These are phyloP conservation scores for Nicotiana noctiflora DNA, from an alignment of 257 asterid genomes.

Conservation along the genomic window DNA sequence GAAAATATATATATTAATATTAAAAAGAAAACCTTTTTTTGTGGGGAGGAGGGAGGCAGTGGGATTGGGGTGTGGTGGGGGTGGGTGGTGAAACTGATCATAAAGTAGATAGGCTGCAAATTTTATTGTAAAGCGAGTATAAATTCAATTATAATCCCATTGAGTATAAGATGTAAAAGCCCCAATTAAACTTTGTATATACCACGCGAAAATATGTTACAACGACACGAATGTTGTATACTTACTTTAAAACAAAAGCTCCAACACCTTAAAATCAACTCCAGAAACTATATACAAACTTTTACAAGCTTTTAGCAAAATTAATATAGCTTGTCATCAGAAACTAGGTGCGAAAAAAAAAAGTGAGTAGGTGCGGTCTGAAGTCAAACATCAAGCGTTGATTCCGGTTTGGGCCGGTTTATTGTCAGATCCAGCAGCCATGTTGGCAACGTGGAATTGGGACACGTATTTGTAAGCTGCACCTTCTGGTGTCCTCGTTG, in stretches of 20 bases:
- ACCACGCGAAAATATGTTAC: background rate
- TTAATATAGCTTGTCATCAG: background rate
- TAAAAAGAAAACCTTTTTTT: too few relatives aligned
- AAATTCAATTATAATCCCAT: too few relatives aligned
- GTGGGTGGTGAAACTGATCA: too few relatives aligned
- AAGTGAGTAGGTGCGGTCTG: background rate
- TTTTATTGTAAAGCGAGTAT: too few relatives aligned
- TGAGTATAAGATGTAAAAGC: too few relatives aligned
- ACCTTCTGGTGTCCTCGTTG: slow-evolving; percentile 42
- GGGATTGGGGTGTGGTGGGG: too few relatives aligned
- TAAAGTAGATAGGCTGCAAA: too few relatives aligned
- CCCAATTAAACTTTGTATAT: too few relatives aligned
- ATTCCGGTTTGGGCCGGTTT: slow-evolving; percentile 20
- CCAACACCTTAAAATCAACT: background rate
- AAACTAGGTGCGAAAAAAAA: too few relatives aligned
- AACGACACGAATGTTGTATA: background rate
- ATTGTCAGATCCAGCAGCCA: slow-evolving; percentile 8
- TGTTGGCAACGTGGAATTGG: slow-evolving; percentile 49
- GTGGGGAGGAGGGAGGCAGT: too few relatives aligned
- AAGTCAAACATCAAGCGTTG: slow-evolving; percentile 13
- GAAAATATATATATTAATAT: too few relatives aligned
- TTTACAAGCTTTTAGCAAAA: background rate
- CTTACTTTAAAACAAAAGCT: background rate
- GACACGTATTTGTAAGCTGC: slow-evolving; percentile 39
- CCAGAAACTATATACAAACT: background rate